Evolutionary conservation across 768 basidiomycete genomes (phyloP).

Genomic region (Pulveroboletus ravenelii): DNA sequence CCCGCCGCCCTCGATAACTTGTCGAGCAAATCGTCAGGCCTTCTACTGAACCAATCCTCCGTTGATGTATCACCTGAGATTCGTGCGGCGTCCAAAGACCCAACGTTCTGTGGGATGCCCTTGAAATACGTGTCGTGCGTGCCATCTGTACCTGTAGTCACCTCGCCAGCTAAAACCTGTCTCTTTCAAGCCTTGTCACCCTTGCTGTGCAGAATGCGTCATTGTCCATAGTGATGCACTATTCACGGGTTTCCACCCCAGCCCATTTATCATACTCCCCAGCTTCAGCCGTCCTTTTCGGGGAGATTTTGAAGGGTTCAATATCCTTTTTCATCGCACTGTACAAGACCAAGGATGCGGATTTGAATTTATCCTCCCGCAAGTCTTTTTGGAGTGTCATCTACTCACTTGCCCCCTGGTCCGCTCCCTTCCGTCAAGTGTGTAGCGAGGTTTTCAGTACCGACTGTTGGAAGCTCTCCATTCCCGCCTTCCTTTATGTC

Average conservation of each 20-base stretch:
- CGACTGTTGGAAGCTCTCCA: slow-evolving; percentile 97
- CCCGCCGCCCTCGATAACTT: slow-evolving; percentile 40
- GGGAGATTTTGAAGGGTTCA: slow-evolving; percentile 88
- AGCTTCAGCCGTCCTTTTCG: slow-evolving; percentile 88
- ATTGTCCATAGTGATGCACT: slow-evolving; percentile 96
- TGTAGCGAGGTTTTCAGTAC: slow-evolving; percentile 75
- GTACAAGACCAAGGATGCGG: slow-evolving; percentile 42
- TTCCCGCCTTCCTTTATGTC: slow-evolving; percentile 92
- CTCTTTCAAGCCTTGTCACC: slow-evolving; percentile 57
- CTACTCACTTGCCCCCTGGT: slow-evolving; percentile 40
- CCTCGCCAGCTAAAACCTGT: slow-evolving; percentile 4
- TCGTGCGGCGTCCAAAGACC: slow-evolving; percentile 26
- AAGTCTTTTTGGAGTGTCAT: slow-evolving; percentile 37
- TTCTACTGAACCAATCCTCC: slow-evolving; percentile 33
- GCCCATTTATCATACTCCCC: slow-evolving; percentile 83
- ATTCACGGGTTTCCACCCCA: slow-evolving; percentile 87
- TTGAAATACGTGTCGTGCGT: slow-evolving; percentile 80
- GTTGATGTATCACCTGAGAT: slow-evolving; percentile 31
- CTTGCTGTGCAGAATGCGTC: slow-evolving; percentile 94
- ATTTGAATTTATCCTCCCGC: slow-evolving; percentile 39
- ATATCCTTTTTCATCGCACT: slow-evolving; percentile 92
- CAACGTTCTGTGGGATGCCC: slow-evolving; percentile 65
- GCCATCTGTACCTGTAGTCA: neutral
- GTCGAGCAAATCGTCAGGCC: slow-evolving; percentile 37
- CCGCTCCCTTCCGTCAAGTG: slow-evolving; percentile 49